Percentiles rank a stretch among this genome's conserved stretches.
Conservation (phyloP, 2,329 filamentous ascomycete species). For the Epichloe hybrida region DNA sequence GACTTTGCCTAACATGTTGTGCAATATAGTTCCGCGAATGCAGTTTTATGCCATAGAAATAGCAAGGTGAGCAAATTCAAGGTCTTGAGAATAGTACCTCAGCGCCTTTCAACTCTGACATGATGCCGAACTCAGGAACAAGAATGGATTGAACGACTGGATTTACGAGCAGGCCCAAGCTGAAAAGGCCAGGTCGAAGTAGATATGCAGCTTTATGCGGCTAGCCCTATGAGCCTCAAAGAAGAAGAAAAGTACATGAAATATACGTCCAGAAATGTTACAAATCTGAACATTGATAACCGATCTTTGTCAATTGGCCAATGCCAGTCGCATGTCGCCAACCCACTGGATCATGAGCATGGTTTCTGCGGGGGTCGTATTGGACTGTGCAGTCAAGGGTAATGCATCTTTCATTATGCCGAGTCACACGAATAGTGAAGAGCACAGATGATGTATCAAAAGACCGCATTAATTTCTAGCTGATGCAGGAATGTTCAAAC, state of each 20-base stretch:
- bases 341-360: neutral
- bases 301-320: neutral
- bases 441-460: too few relatives aligned
- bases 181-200: constrained; percentile 26
- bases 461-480: too few relatives aligned
- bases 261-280: neutral
- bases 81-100: neutral
- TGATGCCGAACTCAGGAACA: constrained; percentile 46
- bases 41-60: constrained; percentile 43
- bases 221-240: too few relatives aligned
- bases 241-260: neutral
- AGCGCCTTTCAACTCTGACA: neutral
- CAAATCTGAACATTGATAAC: neutral
- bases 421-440: neutral
- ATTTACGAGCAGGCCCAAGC: constrained; percentile 73
- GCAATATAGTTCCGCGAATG: constrained; percentile 35
- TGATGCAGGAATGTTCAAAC: too few relatives aligned
- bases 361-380: neutral
- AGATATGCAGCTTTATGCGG: neutral
- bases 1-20: neutral
- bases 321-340: too few relatives aligned
- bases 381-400: neutral
- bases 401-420: neutral
- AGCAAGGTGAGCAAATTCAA: constrained; percentile 20
- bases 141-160: constrained; percentile 88